A percentile compares a stretch with the other conserved stretches of the same genome.
These are phyloP conservation scores for Monosporozyma solicola DNA, from an alignment of 805 yeast genomes.

Conservation along the genomic window DNA sequence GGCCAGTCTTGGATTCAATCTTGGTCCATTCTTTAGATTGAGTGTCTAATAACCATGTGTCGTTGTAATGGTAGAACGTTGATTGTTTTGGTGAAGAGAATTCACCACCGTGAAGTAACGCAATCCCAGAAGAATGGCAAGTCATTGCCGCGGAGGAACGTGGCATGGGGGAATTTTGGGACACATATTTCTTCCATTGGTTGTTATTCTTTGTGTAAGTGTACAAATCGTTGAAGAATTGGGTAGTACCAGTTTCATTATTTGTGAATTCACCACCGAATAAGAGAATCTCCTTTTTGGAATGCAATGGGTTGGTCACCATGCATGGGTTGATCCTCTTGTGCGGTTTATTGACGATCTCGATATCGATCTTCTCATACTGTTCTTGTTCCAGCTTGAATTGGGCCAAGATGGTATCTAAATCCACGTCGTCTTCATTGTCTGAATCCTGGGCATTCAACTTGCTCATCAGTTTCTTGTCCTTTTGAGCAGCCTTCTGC, in stretches of 20 bases:
- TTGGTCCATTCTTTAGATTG: conserved; percentile 84
- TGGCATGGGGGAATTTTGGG: conserved; percentile 86
- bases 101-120: conserved; percentile 90
- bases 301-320: conserved; percentile 66
- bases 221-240: conserved; percentile 73
- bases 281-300: conserved; percentile 65
- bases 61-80: conserved; percentile 93
- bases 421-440: conserved; percentile 72
- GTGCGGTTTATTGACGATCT: conserved; percentile 49
- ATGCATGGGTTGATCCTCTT: conserved; percentile 66
- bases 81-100: conserved; percentile 93
- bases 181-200: conserved; percentile 68
- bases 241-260: conserved; percentile 39
- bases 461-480: conserved; percentile 67
- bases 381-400: conserved; percentile 73
- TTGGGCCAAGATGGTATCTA: conserved; percentile 72
- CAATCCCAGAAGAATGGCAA: conserved; percentile 82
- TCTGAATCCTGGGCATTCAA: conserved; percentile 56
- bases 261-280: conserved; percentile 82
- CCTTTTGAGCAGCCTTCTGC: conserved; percentile 63
- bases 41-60: conserved; percentile 88
- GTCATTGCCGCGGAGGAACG: conserved; percentile 91
- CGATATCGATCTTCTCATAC: conserved; percentile 62
- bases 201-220: conserved; percentile 68
- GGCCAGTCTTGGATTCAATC: conserved; percentile 53